phyloP scores from a whole-genome alignment of 805 yeast genomes.

The Barnettozyma wickerhamii region DNA sequence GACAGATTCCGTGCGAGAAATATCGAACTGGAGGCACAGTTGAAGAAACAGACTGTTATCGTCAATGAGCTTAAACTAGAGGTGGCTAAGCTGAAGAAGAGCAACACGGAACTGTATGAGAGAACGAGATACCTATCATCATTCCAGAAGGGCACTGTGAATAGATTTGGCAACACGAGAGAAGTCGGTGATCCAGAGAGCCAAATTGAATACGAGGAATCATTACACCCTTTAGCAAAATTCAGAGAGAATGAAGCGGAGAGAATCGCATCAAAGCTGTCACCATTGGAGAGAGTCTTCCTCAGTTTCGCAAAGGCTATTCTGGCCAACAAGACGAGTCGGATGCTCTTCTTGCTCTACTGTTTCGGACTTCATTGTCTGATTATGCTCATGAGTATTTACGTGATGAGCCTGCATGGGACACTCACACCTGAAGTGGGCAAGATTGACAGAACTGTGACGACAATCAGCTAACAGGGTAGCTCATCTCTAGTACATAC shows the following conservation, averaged over 20 bases:
- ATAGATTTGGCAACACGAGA: constrained; percentile 13
- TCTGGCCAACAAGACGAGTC: constrained; percentile 66
- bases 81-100: constrained; percentile 57
- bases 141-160: constrained; percentile 27
- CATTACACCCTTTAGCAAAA: constrained; percentile 77
- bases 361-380: constrained; percentile 71
- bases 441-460: constrained; percentile 6
- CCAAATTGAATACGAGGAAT: constrained; percentile 70
- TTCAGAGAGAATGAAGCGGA: constrained; percentile 76
- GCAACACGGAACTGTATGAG: constrained; percentile 77
- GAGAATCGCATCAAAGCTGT: constrained; percentile 63
- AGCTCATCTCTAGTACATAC: not conserved
- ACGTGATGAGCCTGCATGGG: constrained; percentile 44
- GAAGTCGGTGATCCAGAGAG: constrained; percentile 43
- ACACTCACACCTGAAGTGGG: constrained; percentile 41
- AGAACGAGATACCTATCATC: constrained; percentile 64
- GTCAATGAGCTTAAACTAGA: constrained; percentile 63
- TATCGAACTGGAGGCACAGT: constrained; percentile 78
- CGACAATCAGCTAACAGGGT: not conserved
- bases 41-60: constrained; percentile 50
- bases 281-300: constrained; percentile 76
- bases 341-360: constrained; percentile 70
- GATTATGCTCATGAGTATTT: constrained; percentile 60
- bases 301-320: constrained; percentile 68
- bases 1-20: constrained; percentile 86